Evolutionary conservation across 495 filamentous ascomycete genomes (phyloP), one percentile per base, ranked within the genome.

Genomic region (Jackrogersella multiformis): DNA sequence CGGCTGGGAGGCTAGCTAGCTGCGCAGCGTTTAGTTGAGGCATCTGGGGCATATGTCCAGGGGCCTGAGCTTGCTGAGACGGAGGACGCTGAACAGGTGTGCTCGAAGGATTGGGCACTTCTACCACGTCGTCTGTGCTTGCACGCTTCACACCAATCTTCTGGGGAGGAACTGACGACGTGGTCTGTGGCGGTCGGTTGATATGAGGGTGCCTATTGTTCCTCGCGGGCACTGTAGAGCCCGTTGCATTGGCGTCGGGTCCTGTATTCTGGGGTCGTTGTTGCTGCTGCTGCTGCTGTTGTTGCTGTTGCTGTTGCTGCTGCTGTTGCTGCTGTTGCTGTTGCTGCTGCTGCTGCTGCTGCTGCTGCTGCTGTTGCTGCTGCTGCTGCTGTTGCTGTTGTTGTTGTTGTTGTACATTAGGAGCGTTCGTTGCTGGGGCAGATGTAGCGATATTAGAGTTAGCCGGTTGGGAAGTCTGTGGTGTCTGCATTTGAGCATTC

Each of bases 71-170:
- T 20, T 71, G 70, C 15, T 78, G 74, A 13, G 73, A 58, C 3
- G 52, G 16, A 42, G 69, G 35, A 21, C 70, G 64, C 60, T 82
- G 72, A 57, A 79, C 66, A 34, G 81, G 68, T 53, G 67, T 71
- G 61, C 70, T 65, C 16, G 74, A 62, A 36, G 69, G 79, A 54
- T 82, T 82, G 23, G 80, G 80, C 21, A 81, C 77, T 61, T 91
- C 90, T 13, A 80, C 74, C 6, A 82, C 71, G 70, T 93, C 90
- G 58, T 93, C 91, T 38, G 81, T 82, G 57, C 78, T 84, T 6
- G 85, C 71, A 54, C 89, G 85, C 75, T 91, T 92, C 34, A 78
- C 70, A 49, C 55, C 74, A 24, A 72, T 77, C 30, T 73, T 64
- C n/a, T 60, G 57, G 16, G 65, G 52, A 6, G 73, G 59, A 9